Base-by-base conservation (phyloP, 1,139 yeast genomes). In the Yamadazyma blattariae region DNA sequence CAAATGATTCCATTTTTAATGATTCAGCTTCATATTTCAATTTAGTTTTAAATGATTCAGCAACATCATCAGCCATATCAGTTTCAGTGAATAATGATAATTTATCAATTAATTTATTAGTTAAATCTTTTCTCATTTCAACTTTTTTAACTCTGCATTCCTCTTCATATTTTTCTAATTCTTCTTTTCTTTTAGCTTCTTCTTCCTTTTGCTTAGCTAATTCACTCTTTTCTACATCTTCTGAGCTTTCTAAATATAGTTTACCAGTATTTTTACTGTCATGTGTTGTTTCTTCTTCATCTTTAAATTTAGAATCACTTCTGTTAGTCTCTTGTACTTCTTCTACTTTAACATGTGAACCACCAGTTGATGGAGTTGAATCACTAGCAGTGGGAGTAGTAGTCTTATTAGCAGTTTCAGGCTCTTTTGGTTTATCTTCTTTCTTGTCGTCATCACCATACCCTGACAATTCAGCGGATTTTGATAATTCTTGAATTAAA, bases 1-100 rank as follows among this genome's bases (percentile, higher is more conserved):
- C 97, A 63, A 90, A 92, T 34, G 96, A 86, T 60, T 90, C 97
- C 85, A 88, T 81, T 55, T 90, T 90, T 43, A 92, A 73, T 31
- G 84, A 74, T 52, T 89, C 95, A 1, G 96, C 96, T 59, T 90
- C 97, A 45, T 83, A 76, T 45, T 72, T 74, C 52, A 85, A 75
- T 57, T 89, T 88, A 37, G 73, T 76, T 42, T 71, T 69, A 59
- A 88, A 90, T 1, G 95, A 78, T 22, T 64, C 63, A 12, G 79
- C 77, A 26, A 89, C 84, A 40, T 79, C 89, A 2, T 64, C 74
- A 32, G 76, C 77, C 70, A 82, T 82, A 43, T 79, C 85, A 2
- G 96, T 82, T 57, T 90, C 97, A 0, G 97, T 88, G 61, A 82
- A 79, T 15, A 89, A 71, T 2, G 92, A 77, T 27, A 90, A 58